phyloP scores from a whole-genome alignment of 192 early-diverging fungal species.

The Linnemannia zychae region DNA sequence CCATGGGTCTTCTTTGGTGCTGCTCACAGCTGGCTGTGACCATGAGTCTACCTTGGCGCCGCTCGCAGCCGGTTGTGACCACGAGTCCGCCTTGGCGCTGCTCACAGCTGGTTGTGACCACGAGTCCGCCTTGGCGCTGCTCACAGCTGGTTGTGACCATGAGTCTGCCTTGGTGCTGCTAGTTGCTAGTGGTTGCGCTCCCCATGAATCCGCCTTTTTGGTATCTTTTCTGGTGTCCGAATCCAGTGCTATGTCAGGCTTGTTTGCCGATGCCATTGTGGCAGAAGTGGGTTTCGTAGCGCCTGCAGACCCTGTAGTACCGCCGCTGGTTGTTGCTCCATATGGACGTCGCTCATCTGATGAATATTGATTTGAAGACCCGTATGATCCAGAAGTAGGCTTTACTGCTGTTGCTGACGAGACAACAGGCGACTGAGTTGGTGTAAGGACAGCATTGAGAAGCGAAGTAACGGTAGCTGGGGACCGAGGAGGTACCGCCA shows the following conservation, averaged over 20 bases:
- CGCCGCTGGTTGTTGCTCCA: not conserved
- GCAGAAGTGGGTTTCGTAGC: not conserved
- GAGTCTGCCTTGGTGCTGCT: not conserved
- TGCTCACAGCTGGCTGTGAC: not conserved
- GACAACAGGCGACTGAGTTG: not conserved
- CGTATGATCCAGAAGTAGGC: not conserved
- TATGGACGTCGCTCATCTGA: conserved; percentile 1
- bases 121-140: not conserved
- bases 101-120: not conserved
- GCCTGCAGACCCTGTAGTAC: too few species aligned
- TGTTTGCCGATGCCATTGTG: not conserved
- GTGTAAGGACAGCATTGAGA: not conserved
- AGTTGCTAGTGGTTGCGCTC: not conserved
- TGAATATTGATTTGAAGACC: not conserved
- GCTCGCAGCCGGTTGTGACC: not conserved
- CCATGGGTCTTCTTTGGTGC: not conserved
- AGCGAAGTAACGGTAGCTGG: not conserved
- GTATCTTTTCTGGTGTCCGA: not conserved
- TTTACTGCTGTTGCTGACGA: not conserved
- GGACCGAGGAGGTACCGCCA: not conserved
- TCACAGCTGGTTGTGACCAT: not conserved
- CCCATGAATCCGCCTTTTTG: too few species aligned
- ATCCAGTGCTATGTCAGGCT: not conserved
- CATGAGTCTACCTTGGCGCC: not conserved
- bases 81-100: not conserved